Base-by-base conservation (phyloP, 2,329 filamentous ascomycete species). In the Phyllosticta paracitricarpa region DNA sequence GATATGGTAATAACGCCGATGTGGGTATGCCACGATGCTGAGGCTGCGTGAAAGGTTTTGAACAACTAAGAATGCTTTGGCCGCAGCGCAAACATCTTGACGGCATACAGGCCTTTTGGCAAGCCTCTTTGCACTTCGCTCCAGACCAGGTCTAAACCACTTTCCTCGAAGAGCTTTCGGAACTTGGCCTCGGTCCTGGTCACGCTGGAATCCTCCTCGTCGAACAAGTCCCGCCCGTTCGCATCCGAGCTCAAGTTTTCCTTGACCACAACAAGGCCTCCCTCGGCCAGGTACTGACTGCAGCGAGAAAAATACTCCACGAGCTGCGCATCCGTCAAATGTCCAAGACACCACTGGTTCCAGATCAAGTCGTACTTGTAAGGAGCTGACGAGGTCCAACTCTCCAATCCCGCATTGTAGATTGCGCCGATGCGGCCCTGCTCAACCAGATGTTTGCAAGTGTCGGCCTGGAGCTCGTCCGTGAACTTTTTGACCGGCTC, bases 331-430 rank as follows among this genome's bases (percentile, higher is more conserved):
- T 96, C 91, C 0, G 83, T 91, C 60, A 96, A 77, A 72, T 97
- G 88, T 25, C 89, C 88, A 7, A 93, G 74, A 73, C 91, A 97
- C 91, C 92, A 96, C 73, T 97, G 92, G 58, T 84, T 87, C 89
- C 90, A 96, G 63, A 97, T 85, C 54, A 96, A 73, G 70, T 92
- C 88, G 73, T 97, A 97, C 56, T 75, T 71, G 8, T 62, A 58
- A 5, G 56, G 22, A 73, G 68, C 22, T 70, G 68, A 6, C 73
- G 69, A 0, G 72, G 72, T 54, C 89, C 89, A 95, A 28, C 82
- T 80, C 72, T 96, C 87, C 0, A 96, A 76, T 0, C 90, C 89
- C 1, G 87, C 75, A 65, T 88, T 90, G 75, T 84, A 87, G 19
- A 96, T 81, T 24, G 80, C 75, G 1, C 88, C 88, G 0, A 84